Evolutionary conservation across 768 basidiomycete species (phyloP).

Genomic region (Lentinus tigrinus): DNA sequence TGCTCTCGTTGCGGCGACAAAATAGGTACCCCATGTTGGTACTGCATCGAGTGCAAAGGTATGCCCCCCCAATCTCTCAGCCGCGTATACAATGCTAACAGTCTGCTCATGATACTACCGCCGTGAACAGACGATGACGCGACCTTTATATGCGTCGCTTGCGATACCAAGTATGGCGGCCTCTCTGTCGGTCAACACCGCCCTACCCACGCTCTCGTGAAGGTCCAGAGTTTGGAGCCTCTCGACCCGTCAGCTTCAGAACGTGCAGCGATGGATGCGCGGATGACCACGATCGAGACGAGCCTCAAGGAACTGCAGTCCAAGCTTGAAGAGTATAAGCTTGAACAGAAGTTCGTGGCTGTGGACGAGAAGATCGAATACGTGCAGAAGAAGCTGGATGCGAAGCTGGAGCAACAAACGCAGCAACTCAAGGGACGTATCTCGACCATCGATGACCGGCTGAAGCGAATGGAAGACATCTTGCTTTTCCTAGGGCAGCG

Average conservation of each 20-base stretch:
- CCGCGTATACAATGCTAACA: too few relatives aligned
- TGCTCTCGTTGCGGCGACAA: not conserved
- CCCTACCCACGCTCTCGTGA: not conserved
- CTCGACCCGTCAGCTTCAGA: not conserved
- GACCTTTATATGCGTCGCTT: not conserved
- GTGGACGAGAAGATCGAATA: too few relatives aligned
- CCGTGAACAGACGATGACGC: not conserved
- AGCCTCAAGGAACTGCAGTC: not conserved
- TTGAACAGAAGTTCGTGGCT: too few relatives aligned
- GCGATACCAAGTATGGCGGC: not conserved
- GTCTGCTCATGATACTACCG: not conserved
- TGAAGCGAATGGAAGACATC: too few relatives aligned
- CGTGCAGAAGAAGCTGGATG: too few relatives aligned
- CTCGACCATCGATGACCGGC: too few relatives aligned
- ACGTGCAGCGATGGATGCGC: not conserved
- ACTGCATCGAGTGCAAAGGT: not conserved
- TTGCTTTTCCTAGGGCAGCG: too few relatives aligned
- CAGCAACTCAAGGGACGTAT: too few relatives aligned
- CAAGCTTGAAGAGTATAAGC: too few relatives aligned
- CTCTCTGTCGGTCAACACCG: not conserved
- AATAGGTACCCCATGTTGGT: not conserved
- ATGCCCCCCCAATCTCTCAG: not conserved
- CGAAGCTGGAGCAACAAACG: too few relatives aligned
- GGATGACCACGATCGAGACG: not conserved
- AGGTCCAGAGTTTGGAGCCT: not conserved